phyloP scores from a whole-genome alignment of 1,284 basidiomycete species.

The Pseudozyma pruni region DNA sequence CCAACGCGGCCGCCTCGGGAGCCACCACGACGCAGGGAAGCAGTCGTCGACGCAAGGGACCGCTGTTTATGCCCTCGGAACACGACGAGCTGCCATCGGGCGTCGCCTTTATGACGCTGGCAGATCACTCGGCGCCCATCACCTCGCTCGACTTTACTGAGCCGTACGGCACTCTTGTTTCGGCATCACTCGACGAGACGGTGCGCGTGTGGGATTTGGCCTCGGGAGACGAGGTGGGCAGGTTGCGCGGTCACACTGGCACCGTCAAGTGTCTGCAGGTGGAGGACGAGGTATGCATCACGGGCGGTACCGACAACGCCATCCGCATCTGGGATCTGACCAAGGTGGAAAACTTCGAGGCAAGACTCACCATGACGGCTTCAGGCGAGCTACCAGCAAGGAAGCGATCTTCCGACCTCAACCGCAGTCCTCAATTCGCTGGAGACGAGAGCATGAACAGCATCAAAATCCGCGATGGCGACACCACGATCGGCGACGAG shows the following conservation, averaged over 20 bases:
- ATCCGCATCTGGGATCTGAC: slow-evolving; percentile 70
- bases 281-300: slow-evolving; percentile 89
- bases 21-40: slow-evolving; percentile 34
- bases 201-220: slow-evolving; percentile 89
- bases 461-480: slow-evolving; percentile 44
- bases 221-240: slow-evolving; percentile 69
- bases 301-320: slow-evolving; percentile 86
- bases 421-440: slow-evolving; percentile 13
- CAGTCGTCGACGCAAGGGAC: slow-evolving; percentile 68
- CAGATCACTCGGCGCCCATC: slow-evolving; percentile 82
- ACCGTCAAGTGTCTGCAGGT: slow-evolving; percentile 89
- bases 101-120: slow-evolving; percentile 95
- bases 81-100: slow-evolving; percentile 94
- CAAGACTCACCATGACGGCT: slow-evolving; percentile 49
- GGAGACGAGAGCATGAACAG: slow-evolving; percentile 38
- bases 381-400: slow-evolving; percentile 44
- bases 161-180: slow-evolving; percentile 93
- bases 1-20: slow-evolving; percentile 38
- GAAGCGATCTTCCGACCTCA: slow-evolving; percentile 25
- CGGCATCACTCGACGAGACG: slow-evolving; percentile 73
- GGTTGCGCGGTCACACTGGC: slow-evolving; percentile 60
- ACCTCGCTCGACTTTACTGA: slow-evolving; percentile 93
- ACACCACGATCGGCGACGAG: slow-evolving; percentile 60
- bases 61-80: slow-evolving; percentile 94
- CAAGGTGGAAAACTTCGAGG: slow-evolving; percentile 63